These are phyloP conservation scores for Cladochytrium replicatum DNA, from an alignment of 192 early-diverging fungal genomes.

Conservation along the genomic window DNA sequence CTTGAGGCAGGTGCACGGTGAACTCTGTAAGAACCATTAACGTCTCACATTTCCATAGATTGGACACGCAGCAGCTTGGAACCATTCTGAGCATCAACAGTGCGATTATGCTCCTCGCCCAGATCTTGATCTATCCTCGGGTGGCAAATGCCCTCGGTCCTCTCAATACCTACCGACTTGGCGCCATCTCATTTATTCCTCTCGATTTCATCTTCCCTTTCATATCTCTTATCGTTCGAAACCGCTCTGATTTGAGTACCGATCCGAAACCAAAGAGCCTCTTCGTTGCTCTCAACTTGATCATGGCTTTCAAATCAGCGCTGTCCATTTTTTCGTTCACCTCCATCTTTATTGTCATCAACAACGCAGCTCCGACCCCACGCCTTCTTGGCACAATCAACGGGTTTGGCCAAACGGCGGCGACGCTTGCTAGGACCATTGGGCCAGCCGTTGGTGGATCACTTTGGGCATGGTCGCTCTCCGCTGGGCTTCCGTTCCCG, in stretches of 20 bases:
- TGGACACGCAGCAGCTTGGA: slow-evolving; percentile 7
- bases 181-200: too few species aligned
- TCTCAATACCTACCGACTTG: too few species aligned
- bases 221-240: too few species aligned
- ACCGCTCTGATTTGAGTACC: too few species aligned
- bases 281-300: too few species aligned
- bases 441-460: slow-evolving; percentile 22
- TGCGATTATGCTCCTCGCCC: slow-evolving; percentile 9
- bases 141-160: too few species aligned
- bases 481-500: slow-evolving; percentile 9
- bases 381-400: slow-evolving; percentile 18
- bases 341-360: slow-evolving; percentile 21
- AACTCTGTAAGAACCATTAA: too few species aligned
- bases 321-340: slow-evolving; percentile 18
- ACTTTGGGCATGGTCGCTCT: slow-evolving; percentile 15
- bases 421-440: slow-evolving; percentile 12
- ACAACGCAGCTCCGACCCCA: slow-evolving; percentile 17
- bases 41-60: slow-evolving; percentile 14
- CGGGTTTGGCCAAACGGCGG: slow-evolving; percentile 21
- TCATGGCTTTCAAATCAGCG: too few species aligned
- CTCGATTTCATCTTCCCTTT: too few species aligned
- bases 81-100: slow-evolving; percentile 13
- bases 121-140: slow-evolving; percentile 13
- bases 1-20: neutral
- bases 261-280: too few species aligned